phyloP scores from a whole-genome alignment of 495 filamentous ascomycete species.

The Trypethelium eluteriae region DNA sequence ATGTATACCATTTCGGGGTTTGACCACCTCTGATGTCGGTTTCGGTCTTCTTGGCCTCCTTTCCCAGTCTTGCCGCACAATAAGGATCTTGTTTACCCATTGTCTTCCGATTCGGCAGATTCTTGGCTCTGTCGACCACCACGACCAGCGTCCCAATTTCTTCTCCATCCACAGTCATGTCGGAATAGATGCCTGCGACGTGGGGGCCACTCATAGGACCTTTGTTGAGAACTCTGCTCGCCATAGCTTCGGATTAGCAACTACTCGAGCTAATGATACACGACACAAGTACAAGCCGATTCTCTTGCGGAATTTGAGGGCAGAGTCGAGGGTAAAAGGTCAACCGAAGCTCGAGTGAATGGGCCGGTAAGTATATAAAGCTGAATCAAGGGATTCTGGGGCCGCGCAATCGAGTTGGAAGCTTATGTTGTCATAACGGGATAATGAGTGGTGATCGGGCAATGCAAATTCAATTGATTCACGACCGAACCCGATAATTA shows the following conservation, averaged over 20 bases:
- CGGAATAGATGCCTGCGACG: slow-evolving; percentile 90
- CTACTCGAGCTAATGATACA: not conserved
- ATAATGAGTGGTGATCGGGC: not conserved
- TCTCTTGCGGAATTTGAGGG: not conserved
- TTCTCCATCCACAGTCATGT: slow-evolving; percentile 91
- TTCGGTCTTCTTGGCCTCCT: slow-evolving; percentile 95
- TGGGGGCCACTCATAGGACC: slow-evolving; percentile 40
- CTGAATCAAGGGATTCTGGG: not conserved
- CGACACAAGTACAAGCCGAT: not conserved
- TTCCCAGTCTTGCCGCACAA: slow-evolving; percentile 85
- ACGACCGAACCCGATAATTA: not conserved
- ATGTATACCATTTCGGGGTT: slow-evolving; percentile 81
- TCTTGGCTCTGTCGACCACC: slow-evolving; percentile 76
- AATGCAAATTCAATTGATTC: not conserved
- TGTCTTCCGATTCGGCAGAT: slow-evolving; percentile 88
- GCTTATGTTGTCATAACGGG: slow-evolving; percentile 2
- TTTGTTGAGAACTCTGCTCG: slow-evolving; percentile 24
- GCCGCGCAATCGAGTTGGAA: not conserved
- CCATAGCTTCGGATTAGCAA: slow-evolving; percentile 21
- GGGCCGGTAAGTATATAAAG: not conserved
- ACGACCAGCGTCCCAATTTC: slow-evolving; percentile 88
- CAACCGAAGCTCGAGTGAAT: not conserved
- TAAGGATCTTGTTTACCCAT: slow-evolving; percentile 99
- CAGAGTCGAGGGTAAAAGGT: not conserved
- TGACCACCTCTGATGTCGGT: slow-evolving; percentile 92